Evolutionary conservation across 495 filamentous ascomycete genomes (phyloP), one percentile per base, ranked within the genome.

Genomic region (Pyrenula aspistea): DNA sequence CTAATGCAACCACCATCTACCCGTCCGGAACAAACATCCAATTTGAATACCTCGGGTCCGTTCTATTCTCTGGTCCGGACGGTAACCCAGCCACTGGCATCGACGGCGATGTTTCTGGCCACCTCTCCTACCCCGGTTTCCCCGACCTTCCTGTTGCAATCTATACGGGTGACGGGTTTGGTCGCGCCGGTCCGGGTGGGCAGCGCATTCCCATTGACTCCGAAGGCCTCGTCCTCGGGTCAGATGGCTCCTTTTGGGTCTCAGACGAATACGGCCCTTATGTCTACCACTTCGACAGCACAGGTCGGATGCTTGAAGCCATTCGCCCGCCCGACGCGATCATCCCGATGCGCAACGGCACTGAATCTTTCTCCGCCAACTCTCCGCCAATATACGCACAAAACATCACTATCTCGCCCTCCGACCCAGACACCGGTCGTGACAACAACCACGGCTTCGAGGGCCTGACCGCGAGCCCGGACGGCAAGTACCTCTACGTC

Each of bases 201-300:
- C 76, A 75, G 51, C 70, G 83, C 15, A 74, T 90, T 51, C 66
- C 82, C 1, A 54, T 90, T 1, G 88, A 93, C 66, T 61, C 79
- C 4, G 88, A 91, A 65, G 88, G 86, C 22, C 68, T 91, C 2
- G 82, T 80, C n/a, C 75, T 91, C 15, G 77, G 73, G 49, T 55
- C 66, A 0, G 81, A 89, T 56, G 82, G 79, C 56, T 71, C 73
- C 1, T 91, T 90, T 74, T 91, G 85, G 85, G 71, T 91, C 25
- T 82, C 76, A 36, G 88, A 91, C 64, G 87, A 93, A 65, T 91
- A 91, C 64, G 88, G 87, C 2, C 86, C 85, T 0, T 91, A 83
- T 59, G 71, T 89, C 22, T 90, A 84, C 73, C 75, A 83, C 10
- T 91, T 90, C 73, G 69, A 73, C 57, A 51, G 59, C 10, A 61